Percentiles rank a stretch among this genome's conserved stretches.
These are phyloP conservation scores for Suillus subaureus DNA, from an alignment of 768 basidiomycete species.

Conservation along the genomic window DNA sequence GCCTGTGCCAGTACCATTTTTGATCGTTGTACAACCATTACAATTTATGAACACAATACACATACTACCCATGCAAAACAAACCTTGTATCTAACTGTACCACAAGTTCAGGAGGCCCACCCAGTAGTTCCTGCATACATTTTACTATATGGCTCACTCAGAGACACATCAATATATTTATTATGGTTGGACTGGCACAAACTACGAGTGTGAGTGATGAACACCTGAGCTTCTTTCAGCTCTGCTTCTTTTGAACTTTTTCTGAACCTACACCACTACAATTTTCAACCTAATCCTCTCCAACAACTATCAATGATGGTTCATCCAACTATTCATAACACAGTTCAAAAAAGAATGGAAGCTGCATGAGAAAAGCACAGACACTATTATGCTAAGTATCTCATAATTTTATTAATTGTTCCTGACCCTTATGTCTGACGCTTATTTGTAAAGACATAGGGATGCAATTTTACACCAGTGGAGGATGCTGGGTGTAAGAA, in stretches of 20 bases:
- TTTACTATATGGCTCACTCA: not conserved
- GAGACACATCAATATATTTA: not conserved
- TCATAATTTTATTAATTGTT: not conserved
- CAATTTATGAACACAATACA: not conserved
- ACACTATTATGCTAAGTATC: not conserved
- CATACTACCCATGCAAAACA: not conserved
- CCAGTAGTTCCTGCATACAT: conserved; percentile 1
- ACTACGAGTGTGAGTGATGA: no score
- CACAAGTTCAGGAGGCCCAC: not conserved
- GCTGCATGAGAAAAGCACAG: not conserved
- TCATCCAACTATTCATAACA: not conserved
- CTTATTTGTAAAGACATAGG: no score
- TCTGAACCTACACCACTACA: not conserved
- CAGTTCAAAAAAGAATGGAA: not conserved
- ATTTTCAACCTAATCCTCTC: not conserved
- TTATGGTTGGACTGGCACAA: not conserved
- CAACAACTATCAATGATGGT: not conserved
- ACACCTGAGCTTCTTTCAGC: not conserved
- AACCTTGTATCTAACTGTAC: no score
- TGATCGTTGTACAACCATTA: not conserved
- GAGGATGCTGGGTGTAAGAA: not conserved
- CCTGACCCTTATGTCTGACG: not conserved
- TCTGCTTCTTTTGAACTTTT: conserved; percentile 1
- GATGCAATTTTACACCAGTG: not conserved
- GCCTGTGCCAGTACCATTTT: no score